A percentile compares a stretch with the other conserved stretches of the same genome.
Evolutionary conservation across 352 stramenopile species (phyloP).

Genomic region (Globisporangium cederbergense): DNA sequence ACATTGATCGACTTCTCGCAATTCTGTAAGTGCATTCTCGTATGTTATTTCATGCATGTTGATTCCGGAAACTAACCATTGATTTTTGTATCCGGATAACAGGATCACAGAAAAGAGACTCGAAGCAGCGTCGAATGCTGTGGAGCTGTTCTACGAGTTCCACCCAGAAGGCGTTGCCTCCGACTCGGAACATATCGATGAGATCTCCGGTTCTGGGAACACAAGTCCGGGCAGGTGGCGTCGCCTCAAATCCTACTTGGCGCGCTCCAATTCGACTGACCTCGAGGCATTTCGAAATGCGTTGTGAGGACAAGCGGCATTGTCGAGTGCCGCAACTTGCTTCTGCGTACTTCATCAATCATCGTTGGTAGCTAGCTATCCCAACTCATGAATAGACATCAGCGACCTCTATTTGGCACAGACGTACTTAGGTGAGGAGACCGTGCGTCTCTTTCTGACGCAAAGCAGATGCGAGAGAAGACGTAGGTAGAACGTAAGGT

Average conservation of each 20-base stretch:
- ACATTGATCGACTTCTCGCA: slow-evolving; percentile 18
- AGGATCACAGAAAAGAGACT: slow-evolving; percentile 43
- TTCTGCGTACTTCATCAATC: too few species aligned
- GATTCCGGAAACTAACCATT: background rate
- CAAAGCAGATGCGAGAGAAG: too few species aligned
- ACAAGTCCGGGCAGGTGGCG: background rate
- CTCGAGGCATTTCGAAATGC: slow-evolving; percentile 7
- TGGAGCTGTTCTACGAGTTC: slow-evolving; percentile 43
- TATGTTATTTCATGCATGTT: too few species aligned
- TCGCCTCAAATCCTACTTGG: slow-evolving; percentile 1
- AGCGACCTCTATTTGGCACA: too few species aligned
- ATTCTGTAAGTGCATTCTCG: slow-evolving; percentile 17
- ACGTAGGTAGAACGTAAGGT: too few species aligned
- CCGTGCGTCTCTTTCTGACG: too few species aligned
- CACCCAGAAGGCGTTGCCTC: slow-evolving; percentile 13
- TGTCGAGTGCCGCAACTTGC: too few species aligned
- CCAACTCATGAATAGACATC: too few species aligned
- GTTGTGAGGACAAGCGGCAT: background rate
- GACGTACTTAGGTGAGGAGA: too few species aligned
- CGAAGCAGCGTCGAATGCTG: slow-evolving; percentile 26
- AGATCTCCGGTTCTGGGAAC: background rate
- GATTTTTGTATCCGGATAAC: background rate
- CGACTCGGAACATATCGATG: background rate
- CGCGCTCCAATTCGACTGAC: slow-evolving; percentile 2
- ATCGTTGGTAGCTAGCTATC: too few species aligned